phyloP scores from a whole-genome alignment of 805 yeast genomes.

The Candida sphagnicola region DNA sequence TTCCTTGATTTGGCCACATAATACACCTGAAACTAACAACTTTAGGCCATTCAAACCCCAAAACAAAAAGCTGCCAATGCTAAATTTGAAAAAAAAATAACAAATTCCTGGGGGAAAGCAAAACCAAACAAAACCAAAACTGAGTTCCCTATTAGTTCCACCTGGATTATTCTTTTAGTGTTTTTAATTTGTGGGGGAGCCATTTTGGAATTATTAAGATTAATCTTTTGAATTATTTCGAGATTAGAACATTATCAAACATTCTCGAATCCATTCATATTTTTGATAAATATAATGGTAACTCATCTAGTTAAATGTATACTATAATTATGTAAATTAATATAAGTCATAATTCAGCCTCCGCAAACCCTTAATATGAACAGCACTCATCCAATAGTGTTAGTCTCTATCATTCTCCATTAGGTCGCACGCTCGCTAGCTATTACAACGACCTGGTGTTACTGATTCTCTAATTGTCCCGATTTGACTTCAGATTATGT shows the following conservation, averaged over 20 bases:
- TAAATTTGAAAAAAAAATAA: constrained; percentile 72
- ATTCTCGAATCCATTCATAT: not conserved
- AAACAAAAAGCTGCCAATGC: constrained; percentile 84
- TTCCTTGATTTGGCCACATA: no score
- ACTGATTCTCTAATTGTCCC: no score
- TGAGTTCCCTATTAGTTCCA: constrained; percentile 52
- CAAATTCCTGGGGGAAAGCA: constrained; percentile 72
- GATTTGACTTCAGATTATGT: no score
- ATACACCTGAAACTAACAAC: constrained; percentile 1
- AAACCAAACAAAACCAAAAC: constrained; percentile 38
- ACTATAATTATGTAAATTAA: not conserved
- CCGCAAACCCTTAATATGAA: no score
- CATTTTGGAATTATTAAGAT: constrained; percentile 59
- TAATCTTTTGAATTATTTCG: constrained; percentile 40
- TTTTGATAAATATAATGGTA: not conserved
- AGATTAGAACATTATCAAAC: no score
- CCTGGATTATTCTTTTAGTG: constrained; percentile 58
- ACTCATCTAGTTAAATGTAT: no score
- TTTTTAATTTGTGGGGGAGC: constrained; percentile 84
- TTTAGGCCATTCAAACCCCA: constrained; percentile 74
- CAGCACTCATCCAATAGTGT: no score
- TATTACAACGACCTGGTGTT: no score
- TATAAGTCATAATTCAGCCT: no score
- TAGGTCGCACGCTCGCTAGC: no score
- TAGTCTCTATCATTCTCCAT: no score